Percentiles rank a stretch among this genome's conserved stretches.
These are phyloP conservation scores for Margaritispora aquatica DNA, from an alignment of 495 filamentous ascomycete genomes.

Conservation along the genomic window DNA sequence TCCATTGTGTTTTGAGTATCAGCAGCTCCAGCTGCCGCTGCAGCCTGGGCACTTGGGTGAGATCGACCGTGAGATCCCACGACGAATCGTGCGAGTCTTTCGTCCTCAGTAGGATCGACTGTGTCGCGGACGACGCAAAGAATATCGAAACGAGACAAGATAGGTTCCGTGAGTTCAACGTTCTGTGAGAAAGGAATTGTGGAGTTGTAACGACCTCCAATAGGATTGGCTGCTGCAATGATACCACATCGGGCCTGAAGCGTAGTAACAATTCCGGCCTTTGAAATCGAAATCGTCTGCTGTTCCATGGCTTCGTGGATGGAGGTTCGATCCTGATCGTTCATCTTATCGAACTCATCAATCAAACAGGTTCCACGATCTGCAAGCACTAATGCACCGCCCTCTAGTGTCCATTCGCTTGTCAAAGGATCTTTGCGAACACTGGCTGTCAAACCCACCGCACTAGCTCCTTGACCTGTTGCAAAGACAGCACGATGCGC, in stretches of 20 bases:
- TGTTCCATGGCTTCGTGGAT: constrained; percentile 99
- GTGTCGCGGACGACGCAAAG: constrained; percentile 95
- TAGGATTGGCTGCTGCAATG: constrained; percentile 94
- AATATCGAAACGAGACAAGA: constrained; percentile 97
- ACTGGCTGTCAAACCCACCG: constrained; percentile 95
- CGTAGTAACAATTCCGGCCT: constrained; percentile 97
- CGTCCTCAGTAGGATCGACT: constrained; percentile 94
- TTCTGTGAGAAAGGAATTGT: constrained; percentile 93
- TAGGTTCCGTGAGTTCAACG: constrained; percentile 95
- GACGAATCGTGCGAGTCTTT: constrained; percentile 90
- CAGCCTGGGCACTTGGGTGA: constrained; percentile 55
- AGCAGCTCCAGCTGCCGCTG: constrained; percentile 50
- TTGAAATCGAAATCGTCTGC: constrained; percentile 99
- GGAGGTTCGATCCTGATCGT: constrained; percentile 94
- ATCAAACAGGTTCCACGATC: constrained; percentile 96
- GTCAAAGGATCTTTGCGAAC: constrained; percentile 95
- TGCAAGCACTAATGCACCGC: constrained; percentile 90
- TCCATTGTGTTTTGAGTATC: constrained; percentile 44
- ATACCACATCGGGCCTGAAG: constrained; percentile 97
- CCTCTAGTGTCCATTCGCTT: constrained; percentile 96
- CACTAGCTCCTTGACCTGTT: constrained; percentile 93
- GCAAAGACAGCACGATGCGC: constrained; percentile 97
- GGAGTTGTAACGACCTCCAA: constrained; percentile 94
- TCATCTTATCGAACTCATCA: constrained; percentile 99
- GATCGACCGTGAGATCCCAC: constrained; percentile 87